Base-by-base conservation (phyloP, 2,329 filamentous ascomycete species). In the Fusarium algeriense region DNA sequence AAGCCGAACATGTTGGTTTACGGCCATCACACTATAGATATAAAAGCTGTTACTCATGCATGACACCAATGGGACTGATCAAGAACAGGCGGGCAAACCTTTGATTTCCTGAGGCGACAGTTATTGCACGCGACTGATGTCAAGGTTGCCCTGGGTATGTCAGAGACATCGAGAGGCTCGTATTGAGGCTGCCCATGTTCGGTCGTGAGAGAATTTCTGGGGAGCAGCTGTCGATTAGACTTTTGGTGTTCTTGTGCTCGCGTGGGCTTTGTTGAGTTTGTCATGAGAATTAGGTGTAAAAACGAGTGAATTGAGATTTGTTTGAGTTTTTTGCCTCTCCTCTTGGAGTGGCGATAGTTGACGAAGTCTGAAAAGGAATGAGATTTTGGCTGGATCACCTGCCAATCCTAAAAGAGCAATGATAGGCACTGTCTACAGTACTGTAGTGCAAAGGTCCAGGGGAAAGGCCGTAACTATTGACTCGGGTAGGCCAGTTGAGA, bases 81-180 rank as follows among this genome's bases (percentile, higher is more conserved):
- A 30, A 11, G 13, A 2, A 2, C 15, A 20, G 35, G 26, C 5
- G 5, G 7, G 50, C 50, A 49, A 64, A 68, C 65, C 64, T 68
- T 68, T 40, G 64, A 69, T 52, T 68, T 68, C 8, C 64, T 48
- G 8, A 14, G 1, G 10, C 65, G 58, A 20, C 65, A 68, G 32
- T 68, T 64, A 5, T 68, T 68, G 46, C 65, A 68, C 17, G 65
- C 65, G 37, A 69, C 65, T 23, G 65, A 44, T 35, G 65, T 69
- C 20, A 68, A 28, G 37, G 40, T 12, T 32, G 64, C 7, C 45
- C 30, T 57, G 5, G 65, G 58, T 26, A 64, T 23, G n/a, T 46
- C 45, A 6, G 50, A 49, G 11, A 45, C n/a, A 6, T 69, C 41
- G 37, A 68, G 52, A 6, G 58, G 58, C 17, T 11, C 43, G 12